Evolutionary conservation across 1,139 yeast genomes (phyloP), one percentile per base, ranked within the genome.

Genomic region (Geotrichum fermentans): DNA sequence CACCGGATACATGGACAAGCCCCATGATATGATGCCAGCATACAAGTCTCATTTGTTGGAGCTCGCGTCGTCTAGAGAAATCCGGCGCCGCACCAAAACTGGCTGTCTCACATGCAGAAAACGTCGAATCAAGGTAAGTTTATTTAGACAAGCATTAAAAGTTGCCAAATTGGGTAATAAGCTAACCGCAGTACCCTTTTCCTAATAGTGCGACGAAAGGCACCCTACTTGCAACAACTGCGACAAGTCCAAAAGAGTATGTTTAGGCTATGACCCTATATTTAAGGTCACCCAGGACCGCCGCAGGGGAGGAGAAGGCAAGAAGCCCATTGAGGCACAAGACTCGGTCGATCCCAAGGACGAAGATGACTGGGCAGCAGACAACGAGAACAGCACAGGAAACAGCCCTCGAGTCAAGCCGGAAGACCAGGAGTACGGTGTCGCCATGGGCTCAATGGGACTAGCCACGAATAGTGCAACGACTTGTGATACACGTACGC

Each of bases 31-130:
- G 43, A 18, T 16, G 3, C 26, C 43, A 2, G 11, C 36, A 4
- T 40, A 40, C 35, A 28, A 47, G 26, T 35, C 40, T 5, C 32
- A 30, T 10, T 30, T 43, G 28, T 21, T 38, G 36, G 47, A 36
- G 2, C 38, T 44, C 16, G 32, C 47, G 10, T 32, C 50, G 3
- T 47, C 45, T 6, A 38, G 54, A 17, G 65, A 62, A 45, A 63
- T 66, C 46, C 66, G 66, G 48, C 56, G 70, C n/a, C 71, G 80
- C 58, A 83, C 90, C 3, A 74, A 84, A 62, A 82, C 90, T 0
- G 92, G 92, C 1, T 83, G 92, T 61, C 63, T 82, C 49, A 83
- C 90, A 0, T 83, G 92, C 61, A 71, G 90, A 38, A 78, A 79
- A 58, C 71, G 90, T 60, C 70, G 89, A 53, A 82, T 83, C 56